Evolutionary conservation across 257 asterid species (phyloP).

Genomic region (Nicotiana sylvestris): DNA sequence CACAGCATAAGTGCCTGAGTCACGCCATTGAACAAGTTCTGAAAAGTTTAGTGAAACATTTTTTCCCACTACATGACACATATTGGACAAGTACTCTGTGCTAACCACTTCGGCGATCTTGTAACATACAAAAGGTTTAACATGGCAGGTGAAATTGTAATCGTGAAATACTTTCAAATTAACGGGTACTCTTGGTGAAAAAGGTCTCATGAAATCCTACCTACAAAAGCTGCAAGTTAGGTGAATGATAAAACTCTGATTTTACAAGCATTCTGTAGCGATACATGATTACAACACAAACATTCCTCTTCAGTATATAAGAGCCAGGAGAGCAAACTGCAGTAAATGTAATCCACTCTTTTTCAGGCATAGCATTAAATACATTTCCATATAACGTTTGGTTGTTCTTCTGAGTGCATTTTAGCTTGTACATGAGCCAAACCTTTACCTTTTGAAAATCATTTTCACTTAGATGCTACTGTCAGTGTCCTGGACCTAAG

Average conservation of each 20-base stretch:
- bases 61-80: neutral
- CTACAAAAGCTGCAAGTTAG: neutral
- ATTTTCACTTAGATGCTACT: neutral
- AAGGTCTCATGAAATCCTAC: neutral
- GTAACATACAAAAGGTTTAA: neutral
- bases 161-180: neutral
- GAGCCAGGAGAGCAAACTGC: neutral
- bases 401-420: neutral
- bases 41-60: neutral
- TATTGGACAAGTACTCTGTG: neutral
- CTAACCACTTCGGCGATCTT: neutral
- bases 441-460: neutral
- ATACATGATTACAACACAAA: neutral
- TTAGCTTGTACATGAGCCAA: neutral
- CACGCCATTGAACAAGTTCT: neutral
- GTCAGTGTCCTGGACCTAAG: neutral
- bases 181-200: neutral
- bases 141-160: neutral
- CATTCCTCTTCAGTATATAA: neutral
- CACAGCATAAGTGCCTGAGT: neutral
- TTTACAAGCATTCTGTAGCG: neutral
- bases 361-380: neutral
- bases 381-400: neutral
- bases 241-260: neutral
- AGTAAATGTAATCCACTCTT: neutral